phyloP scores from a whole-genome alignment of 2,329 filamentous ascomycete species.

The Fusarium solani-melongenae region DNA sequence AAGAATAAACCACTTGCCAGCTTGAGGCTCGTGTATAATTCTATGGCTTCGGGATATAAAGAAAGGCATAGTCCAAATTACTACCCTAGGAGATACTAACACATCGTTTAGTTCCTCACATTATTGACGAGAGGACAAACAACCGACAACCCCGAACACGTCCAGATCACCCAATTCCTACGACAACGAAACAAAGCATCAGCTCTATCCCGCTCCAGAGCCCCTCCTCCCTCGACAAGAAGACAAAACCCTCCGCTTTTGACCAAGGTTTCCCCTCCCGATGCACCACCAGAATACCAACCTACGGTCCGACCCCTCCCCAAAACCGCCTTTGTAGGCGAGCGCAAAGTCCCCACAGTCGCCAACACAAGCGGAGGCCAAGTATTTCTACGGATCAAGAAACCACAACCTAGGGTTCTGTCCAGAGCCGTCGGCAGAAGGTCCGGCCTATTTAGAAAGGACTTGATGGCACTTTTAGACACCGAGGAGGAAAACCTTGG shows the following conservation, averaged over 20 bases:
- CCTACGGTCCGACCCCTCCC: conserved; percentile 61
- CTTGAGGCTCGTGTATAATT: conserved; percentile 67
- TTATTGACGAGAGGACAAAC: conserved; percentile 53
- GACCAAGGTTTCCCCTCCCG: conserved; percentile 47
- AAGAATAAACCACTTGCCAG: conserved; percentile 69
- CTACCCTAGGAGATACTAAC: conserved; percentile 5
- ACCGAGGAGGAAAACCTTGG: conserved; percentile 52
- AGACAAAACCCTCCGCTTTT: conserved; percentile 42
- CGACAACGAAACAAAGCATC: conserved; percentile 40
- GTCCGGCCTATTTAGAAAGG: conserved; percentile 54
- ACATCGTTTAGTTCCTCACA: conserved; percentile 51
- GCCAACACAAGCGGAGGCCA: conserved; percentile 63
- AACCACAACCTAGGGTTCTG: conserved; percentile 71
- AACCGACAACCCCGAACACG: conserved; percentile 53
- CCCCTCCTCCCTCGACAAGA: conserved; percentile 23
- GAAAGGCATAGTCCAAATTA: conserved; percentile 46
- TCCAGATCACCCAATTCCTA: conserved; percentile 56
- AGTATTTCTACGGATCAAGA: conserved; percentile 74
- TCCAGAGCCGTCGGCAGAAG: conserved; percentile 68
- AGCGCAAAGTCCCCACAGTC: conserved; percentile 65
- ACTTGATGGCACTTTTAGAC: conserved; percentile 51
- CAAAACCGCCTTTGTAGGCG: conserved; percentile 52
- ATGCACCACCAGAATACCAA: conserved; percentile 59
- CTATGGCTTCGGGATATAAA: conserved; percentile 76
- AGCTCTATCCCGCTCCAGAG: conserved; percentile 33